phyloP scores from a whole-genome alignment of 441 rosid species.

The Pelargonium cotyledonis region DNA sequence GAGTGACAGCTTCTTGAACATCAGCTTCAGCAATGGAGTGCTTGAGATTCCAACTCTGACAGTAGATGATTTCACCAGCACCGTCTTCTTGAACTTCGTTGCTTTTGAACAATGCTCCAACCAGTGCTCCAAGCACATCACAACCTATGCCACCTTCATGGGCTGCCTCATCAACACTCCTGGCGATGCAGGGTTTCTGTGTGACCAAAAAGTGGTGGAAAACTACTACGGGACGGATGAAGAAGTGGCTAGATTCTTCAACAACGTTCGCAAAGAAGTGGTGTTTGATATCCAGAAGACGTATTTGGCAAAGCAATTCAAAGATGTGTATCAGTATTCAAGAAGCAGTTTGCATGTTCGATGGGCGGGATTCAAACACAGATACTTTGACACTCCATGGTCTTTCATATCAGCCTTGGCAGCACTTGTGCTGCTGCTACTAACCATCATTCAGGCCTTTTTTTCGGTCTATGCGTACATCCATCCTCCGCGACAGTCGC shows the following conservation, averaged over 20 bases:
- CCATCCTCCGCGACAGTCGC: neutral
- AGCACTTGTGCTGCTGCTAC: slow-evolving; percentile 14
- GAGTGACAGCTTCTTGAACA: slow-evolving; percentile 33
- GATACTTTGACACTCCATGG: slow-evolving; percentile 23
- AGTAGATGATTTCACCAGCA: slow-evolving; percentile 18
- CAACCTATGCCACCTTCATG: slow-evolving; percentile 18
- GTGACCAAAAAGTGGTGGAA: slow-evolving; percentile 15
- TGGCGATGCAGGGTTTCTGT: slow-evolving; percentile 13
- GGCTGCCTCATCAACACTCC: slow-evolving; percentile 9
- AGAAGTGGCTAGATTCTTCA: slow-evolving; percentile 15
- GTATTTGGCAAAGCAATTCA: slow-evolving; percentile 9
- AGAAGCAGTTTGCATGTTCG: slow-evolving; percentile 15
- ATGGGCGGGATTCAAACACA: slow-evolving; percentile 23
- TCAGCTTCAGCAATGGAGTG: slow-evolving; percentile 29
- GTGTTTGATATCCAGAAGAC: slow-evolving; percentile 4
- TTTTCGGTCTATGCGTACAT: slow-evolving; percentile 4
- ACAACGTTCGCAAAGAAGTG: slow-evolving; percentile 15
- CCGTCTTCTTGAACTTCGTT: slow-evolving; percentile 10
- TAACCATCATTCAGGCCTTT: slow-evolving; percentile 18
- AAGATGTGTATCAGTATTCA: slow-evolving; percentile 20
- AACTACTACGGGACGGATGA: slow-evolving; percentile 19
- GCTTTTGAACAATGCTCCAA: slow-evolving; percentile 20
- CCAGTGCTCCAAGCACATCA: slow-evolving; percentile 10
- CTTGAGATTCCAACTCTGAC: slow-evolving; percentile 40
- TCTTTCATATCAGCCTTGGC: slow-evolving; percentile 19